Conservation (phyloP, 2,329 filamentous ascomycete species). For the Cyphellophora europaea region DNA sequence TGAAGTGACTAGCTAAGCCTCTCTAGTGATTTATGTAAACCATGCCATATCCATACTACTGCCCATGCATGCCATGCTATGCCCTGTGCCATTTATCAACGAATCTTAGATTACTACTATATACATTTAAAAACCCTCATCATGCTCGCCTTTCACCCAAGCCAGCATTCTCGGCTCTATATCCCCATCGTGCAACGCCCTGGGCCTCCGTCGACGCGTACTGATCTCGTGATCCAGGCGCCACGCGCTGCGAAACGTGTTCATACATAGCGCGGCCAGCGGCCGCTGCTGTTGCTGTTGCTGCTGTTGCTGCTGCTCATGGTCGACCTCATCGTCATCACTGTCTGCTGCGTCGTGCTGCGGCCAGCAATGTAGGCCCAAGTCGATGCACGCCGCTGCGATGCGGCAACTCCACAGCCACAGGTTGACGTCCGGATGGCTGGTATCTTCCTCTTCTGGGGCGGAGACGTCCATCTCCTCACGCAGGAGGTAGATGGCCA, state of each 20-base stretch:
- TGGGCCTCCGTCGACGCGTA: not conserved
- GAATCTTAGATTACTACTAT: too few relatives aligned
- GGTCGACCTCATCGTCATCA: not conserved
- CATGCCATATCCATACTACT: too few relatives aligned
- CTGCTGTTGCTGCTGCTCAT: too few relatives aligned
- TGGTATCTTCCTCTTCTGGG: not conserved
- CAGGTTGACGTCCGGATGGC: not conserved
- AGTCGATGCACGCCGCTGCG: not conserved
- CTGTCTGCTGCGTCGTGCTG: not conserved
- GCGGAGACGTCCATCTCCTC: not conserved
- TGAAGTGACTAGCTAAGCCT: too few relatives aligned
- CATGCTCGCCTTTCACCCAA: too few relatives aligned
- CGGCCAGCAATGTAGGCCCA: not conserved
- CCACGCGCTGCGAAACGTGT: not conserved
- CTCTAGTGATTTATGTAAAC: too few relatives aligned
- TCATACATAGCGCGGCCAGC: too few relatives aligned
- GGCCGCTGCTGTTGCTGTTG: too few relatives aligned
- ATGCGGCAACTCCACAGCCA: not conserved
- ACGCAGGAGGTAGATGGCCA: not conserved
- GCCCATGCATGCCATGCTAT: too few relatives aligned
- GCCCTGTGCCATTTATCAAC: too few relatives aligned
- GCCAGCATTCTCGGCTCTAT: not conserved
- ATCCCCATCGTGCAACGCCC: not conserved
- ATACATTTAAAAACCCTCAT: too few relatives aligned
- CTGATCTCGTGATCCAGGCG: not conserved